Evolutionary conservation across 805 yeast species (phyloP).

Genomic region (Tetrapisispora nanseiensis): DNA sequence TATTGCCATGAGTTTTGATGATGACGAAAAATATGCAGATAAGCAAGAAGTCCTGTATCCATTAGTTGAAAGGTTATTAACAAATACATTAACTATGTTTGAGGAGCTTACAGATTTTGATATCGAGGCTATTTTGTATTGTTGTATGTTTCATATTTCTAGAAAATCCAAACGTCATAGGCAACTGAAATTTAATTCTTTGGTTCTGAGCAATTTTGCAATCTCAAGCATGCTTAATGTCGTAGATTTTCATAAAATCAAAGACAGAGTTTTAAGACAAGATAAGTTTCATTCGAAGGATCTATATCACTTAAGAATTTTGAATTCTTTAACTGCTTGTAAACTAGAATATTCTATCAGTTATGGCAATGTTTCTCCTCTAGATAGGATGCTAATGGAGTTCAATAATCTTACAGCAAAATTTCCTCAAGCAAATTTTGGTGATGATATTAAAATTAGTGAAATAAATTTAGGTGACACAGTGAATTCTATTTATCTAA

Average conservation of each 20-base stretch:
- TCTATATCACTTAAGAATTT: conserved; percentile 44
- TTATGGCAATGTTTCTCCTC: conserved; percentile 30
- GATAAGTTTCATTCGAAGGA: conserved; percentile 31
- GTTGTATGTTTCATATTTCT: conserved; percentile 44
- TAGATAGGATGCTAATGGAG: conserved; percentile 25
- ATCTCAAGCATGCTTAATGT: conserved; percentile 40
- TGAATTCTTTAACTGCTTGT: conserved; percentile 42
- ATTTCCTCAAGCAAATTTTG: conserved; percentile 42
- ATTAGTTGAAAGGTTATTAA: conserved; percentile 40
- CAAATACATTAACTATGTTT: conserved; percentile 39
- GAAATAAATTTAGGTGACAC: conserved; percentile 37
- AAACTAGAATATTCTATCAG: conserved; percentile 45
- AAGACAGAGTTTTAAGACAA: conserved; percentile 27
- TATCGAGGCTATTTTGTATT: conserved; percentile 48
- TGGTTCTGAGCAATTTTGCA: conserved; percentile 45
- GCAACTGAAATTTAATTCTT: conserved; percentile 43
- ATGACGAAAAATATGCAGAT: conserved; percentile 38
- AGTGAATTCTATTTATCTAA: conserved; percentile 20
- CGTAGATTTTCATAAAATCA: conserved; percentile 36
- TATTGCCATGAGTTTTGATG: conserved; percentile 48
- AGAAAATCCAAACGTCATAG: conserved; percentile 37
- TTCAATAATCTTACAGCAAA: conserved; percentile 36
- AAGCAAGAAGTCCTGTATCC: conserved; percentile 40
- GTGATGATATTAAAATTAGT: conserved; percentile 46
- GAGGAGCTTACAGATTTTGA: conserved; percentile 50